These are phyloP conservation scores for Vitis rotundifolia DNA, from an alignment of 164 flowering plant genomes.

Conservation along the genomic window DNA sequence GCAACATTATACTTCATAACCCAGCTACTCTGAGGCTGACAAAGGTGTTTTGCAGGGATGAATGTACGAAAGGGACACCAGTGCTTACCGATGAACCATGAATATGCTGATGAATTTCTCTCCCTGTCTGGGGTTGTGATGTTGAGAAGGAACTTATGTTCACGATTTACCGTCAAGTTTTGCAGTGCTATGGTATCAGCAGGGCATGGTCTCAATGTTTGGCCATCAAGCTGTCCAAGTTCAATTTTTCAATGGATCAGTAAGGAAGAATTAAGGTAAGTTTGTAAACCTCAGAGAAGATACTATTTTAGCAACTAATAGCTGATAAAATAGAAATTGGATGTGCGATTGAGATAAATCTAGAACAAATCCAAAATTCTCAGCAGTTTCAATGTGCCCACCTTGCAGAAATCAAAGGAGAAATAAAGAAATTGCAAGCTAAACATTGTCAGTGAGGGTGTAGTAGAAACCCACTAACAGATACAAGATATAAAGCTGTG, in stretches of 20 bases:
- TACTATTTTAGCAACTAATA: not conserved
- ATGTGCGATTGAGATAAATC: no score
- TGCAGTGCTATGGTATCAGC: constrained; percentile 24
- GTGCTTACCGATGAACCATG: constrained; percentile 63
- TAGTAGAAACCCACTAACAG: no score
- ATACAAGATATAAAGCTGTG: no score
- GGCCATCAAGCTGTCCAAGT: constrained; percentile 55
- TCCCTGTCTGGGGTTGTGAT: constrained; percentile 41
- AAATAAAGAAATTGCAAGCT: not conserved
- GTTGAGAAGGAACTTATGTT: constrained; percentile 45
- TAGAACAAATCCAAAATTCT: no score
- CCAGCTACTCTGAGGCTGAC: no score
- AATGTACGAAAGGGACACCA: not conserved
- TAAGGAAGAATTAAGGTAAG: not conserved
- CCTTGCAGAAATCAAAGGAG: not conserved
- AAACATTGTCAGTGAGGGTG: no score
- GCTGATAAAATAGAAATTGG: no score
- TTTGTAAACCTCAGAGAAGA: not conserved
- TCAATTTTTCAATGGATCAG: not conserved
- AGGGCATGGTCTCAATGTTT: constrained; percentile 40
- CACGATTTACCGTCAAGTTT: constrained; percentile 41
- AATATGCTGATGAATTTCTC: constrained; percentile 46
- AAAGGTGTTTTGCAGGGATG: not conserved
- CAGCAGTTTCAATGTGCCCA: no score
- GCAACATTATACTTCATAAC: no score